A percentile compares a stretch with the other conserved stretches of the same genome.
Conservation (phyloP, 305 asterid species). For the Ruellia speciosa region DNA sequence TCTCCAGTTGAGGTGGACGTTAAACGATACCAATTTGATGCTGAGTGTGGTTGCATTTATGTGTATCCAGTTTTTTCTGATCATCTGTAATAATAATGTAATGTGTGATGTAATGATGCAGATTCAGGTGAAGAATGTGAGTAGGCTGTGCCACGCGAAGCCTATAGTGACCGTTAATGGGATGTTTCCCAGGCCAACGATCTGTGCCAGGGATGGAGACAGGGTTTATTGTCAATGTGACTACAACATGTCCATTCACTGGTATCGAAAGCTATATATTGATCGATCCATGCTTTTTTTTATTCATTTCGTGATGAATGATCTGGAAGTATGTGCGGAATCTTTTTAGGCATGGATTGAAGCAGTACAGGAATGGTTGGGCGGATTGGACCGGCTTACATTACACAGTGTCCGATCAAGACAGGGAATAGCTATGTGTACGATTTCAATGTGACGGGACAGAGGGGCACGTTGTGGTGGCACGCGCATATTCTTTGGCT, state of each 20-base stretch:
- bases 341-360: constrained; percentile 28
- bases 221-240: constrained; percentile 30
- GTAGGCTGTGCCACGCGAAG: constrained; percentile 33
- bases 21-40: constrained; percentile 24
- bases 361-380: constrained; percentile 32
- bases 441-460: constrained; percentile 30
- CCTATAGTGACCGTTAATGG: constrained; percentile 33
- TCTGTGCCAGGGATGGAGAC: constrained; percentile 29
- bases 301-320: too few relatives aligned
- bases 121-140: constrained; percentile 32
- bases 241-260: constrained; percentile 35
- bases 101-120: constrained; percentile 3
- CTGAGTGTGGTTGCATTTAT: constrained; percentile 2
- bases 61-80: neutral
- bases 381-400: constrained; percentile 31
- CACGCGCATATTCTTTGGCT: constrained; percentile 35
- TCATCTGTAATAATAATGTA: neutral
- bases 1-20: constrained; percentile 17
- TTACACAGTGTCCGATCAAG: constrained; percentile 29
- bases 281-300: too few relatives aligned
- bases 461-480: constrained; percentile 35
- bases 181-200: constrained; percentile 31
- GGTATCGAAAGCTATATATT: constrained; percentile 15
- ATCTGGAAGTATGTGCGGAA: too few relatives aligned
- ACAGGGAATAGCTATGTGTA: constrained; percentile 29